Percentiles rank a stretch among this genome's conserved stretches.
phyloP scores from a whole-genome alignment of 805 yeast genomes.

The Kockiozyma suomiensis region DNA sequence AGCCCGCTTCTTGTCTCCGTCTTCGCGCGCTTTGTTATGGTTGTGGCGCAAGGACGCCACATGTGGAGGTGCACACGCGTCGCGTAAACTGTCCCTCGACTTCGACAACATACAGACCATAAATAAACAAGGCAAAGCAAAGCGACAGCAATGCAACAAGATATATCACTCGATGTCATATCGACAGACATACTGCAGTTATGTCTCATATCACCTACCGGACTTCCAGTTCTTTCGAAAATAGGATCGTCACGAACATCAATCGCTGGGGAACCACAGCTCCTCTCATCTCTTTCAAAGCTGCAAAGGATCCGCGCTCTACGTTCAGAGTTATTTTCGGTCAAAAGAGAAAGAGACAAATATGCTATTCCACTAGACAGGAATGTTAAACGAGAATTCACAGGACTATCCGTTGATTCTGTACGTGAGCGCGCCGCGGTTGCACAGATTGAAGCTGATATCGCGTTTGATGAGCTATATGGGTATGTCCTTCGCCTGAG shows the following conservation, averaged over 20 bases:
- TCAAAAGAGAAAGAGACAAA: neutral
- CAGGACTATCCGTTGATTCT: conserved; percentile 1
- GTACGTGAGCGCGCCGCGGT: conserved; percentile 1
- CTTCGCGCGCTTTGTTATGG: neutral
- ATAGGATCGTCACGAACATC: neutral
- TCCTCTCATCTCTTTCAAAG: neutral
- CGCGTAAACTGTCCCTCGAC: neutral
- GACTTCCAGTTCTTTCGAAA: neutral
- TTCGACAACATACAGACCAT: neutral
- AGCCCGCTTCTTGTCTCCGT: neutral
- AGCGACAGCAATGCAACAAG: neutral
- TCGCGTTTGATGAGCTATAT: neutral
- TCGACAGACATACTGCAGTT: neutral
- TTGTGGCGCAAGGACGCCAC: neutral
- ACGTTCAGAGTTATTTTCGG: neutral
- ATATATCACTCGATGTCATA: neutral
- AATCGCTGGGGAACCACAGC: neutral
- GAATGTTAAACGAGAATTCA: neutral
- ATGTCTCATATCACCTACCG: neutral
- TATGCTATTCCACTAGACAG: neutral
- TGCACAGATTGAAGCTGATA: neutral
- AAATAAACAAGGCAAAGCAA: neutral
- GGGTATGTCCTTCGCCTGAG: too few relatives aligned
- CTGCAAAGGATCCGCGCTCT: neutral
- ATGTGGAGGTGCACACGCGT: conserved; percentile 4